Percentiles rank a stretch among this genome's conserved stretches.
These are phyloP conservation scores for Rhizopogon vinicolor DNA, from an alignment of 768 basidiomycete genomes.

Conservation along the genomic window DNA sequence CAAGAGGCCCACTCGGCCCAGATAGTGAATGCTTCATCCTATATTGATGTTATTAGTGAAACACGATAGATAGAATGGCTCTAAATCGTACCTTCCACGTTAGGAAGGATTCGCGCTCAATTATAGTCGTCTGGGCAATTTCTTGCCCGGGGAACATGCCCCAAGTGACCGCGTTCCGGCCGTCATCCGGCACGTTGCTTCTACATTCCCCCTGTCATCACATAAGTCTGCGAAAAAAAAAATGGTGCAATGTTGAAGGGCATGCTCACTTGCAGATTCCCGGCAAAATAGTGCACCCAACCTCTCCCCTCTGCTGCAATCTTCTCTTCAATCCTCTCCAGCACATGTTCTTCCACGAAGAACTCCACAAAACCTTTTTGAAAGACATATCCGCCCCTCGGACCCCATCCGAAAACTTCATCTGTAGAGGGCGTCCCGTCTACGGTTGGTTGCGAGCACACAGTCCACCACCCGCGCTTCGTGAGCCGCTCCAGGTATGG, in stretches of 20 bases:
- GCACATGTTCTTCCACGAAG: slow-evolving; percentile 64
- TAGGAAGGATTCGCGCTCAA: slow-evolving; percentile 90
- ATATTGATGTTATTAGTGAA: slow-evolving; percentile 6
- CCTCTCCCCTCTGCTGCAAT: slow-evolving; percentile 51
- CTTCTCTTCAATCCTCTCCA: slow-evolving; percentile 55
- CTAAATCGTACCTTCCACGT: slow-evolving; percentile 84
- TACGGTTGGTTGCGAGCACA: slow-evolving; percentile 93
- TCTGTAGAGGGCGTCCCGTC: slow-evolving; percentile 76
- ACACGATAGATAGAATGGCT: background rate
- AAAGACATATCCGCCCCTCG: slow-evolving; percentile 88
- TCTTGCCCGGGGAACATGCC: slow-evolving; percentile 97
- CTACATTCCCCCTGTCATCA: slow-evolving; percentile 61
- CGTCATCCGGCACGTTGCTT: slow-evolving; percentile 75
- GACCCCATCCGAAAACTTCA: slow-evolving; percentile 88
- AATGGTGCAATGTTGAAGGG: background rate
- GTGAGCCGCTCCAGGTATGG: slow-evolving; percentile 75
- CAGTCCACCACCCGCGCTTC: slow-evolving; percentile 86
- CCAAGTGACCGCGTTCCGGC: slow-evolving; percentile 96
- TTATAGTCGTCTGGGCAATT: slow-evolving; percentile 93
- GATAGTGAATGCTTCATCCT: slow-evolving; percentile 96
- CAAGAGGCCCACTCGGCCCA: slow-evolving; percentile 94
- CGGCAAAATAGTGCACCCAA: slow-evolving; percentile 85
- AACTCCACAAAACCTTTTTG: slow-evolving; percentile 99
- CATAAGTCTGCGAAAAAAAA: background rate
- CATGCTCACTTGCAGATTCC: slow-evolving; percentile 58